phyloP scores from a whole-genome alignment of 164 flowering plant species.

The Sedum album region DNA sequence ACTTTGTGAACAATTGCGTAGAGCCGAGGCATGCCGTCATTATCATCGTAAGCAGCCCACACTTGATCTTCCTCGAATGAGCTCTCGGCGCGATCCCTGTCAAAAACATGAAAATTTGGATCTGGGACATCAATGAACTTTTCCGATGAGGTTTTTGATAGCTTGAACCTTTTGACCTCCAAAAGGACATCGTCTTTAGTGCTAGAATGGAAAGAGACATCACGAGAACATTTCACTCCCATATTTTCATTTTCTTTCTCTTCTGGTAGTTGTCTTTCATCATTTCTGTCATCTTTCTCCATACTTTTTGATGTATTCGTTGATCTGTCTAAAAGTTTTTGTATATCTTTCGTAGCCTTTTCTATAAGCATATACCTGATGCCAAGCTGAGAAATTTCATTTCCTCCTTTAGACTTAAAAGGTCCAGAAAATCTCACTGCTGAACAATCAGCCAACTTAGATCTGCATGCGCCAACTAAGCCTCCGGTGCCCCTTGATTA shows the following conservation, averaged over 20 bases:
- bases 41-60: constrained; percentile 74
- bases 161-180: constrained; percentile 10
- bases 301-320: constrained; percentile 14
- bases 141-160: constrained; percentile 19
- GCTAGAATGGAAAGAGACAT: constrained; percentile 14
- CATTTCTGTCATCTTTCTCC: constrained; percentile 10
- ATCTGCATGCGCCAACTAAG: constrained; percentile 20
- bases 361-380: constrained; percentile 37
- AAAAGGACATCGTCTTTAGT: constrained; percentile 12
- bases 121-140: constrained; percentile 51
- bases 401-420: constrained; percentile 16
- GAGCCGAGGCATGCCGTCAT: constrained; percentile 78
- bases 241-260: constrained; percentile 15
- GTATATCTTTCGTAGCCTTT: constrained; percentile 53
- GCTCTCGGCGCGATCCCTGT: constrained; percentile 51
- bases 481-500: constrained; percentile 15
- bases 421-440: constrained; percentile 21
- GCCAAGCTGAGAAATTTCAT: constrained; percentile 35
- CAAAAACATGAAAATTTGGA: constrained; percentile 66
- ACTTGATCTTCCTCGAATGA: constrained; percentile 56
- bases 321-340: constrained; percentile 33
- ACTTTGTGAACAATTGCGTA: constrained; percentile 59
- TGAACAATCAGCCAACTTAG: constrained; percentile 19
- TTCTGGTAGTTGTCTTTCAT: constrained; percentile 16
- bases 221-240: constrained; percentile 8